Conservation (phyloP, 192 early-diverging fungal species). For the Linnemannia zychae region DNA sequence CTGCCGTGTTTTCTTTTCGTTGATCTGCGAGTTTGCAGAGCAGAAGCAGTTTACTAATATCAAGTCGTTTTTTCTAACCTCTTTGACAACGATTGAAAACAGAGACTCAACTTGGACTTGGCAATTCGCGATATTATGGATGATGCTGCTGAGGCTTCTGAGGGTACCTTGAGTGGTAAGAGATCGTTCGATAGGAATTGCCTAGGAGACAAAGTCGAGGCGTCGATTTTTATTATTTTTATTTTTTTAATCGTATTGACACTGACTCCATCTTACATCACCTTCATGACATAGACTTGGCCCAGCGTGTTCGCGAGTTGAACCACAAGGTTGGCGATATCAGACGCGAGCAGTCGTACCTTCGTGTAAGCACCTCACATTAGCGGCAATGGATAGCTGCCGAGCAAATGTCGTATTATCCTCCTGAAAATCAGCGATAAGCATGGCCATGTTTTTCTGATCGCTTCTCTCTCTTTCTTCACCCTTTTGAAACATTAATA, state of each 20-base stretch:
- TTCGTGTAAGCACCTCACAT: slow-evolving; percentile 72
- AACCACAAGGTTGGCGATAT: slow-evolving; percentile 87
- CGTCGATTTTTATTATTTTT: not conserved
- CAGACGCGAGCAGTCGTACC: slow-evolving; percentile 89
- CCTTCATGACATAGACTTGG: slow-evolving; percentile 66
- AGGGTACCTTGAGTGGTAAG: slow-evolving; percentile 38
- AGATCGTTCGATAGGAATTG: not conserved
- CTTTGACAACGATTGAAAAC: not conserved
- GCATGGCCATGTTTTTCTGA: not conserved
- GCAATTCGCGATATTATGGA: slow-evolving; percentile 43
- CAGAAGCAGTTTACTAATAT: too few relatives aligned
- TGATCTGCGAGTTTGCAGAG: not conserved
- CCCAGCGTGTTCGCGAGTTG: slow-evolving; percentile 81
- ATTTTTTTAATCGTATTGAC: too few relatives aligned
- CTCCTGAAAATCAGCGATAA: too few relatives aligned
- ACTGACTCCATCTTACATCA: too few relatives aligned
- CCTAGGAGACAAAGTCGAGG: not conserved
- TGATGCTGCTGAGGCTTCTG: slow-evolving; percentile 24
- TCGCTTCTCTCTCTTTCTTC: not conserved
- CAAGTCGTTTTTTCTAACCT: not conserved
- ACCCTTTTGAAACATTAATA: slow-evolving; percentile 24
- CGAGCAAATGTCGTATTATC: too few relatives aligned
- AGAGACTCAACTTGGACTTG: slow-evolving; percentile 51
- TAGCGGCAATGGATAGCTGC: not conserved
- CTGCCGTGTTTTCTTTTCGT: not conserved